These are phyloP conservation scores for Vigna nakashimae DNA, from an alignment of 306 rosid genomes.

Conservation along the genomic window DNA sequence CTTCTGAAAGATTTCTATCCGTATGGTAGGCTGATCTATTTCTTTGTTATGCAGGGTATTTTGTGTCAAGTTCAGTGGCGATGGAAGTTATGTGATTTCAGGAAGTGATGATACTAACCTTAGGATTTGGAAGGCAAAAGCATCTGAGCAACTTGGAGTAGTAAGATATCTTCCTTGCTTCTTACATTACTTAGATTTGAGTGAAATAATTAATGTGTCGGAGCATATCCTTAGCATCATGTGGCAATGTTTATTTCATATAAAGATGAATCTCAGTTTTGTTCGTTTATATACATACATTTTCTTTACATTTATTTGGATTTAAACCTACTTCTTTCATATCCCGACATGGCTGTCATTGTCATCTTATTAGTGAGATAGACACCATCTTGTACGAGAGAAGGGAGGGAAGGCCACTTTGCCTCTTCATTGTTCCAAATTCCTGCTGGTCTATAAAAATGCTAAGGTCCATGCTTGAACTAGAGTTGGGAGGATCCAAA, in stretches of 20 bases:
- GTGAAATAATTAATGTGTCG: neutral
- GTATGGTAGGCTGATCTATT: neutral
- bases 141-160: slow-evolving; percentile 95
- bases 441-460: neutral
- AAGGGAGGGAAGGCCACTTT: neutral
- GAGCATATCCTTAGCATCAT: neutral
- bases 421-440: neutral
- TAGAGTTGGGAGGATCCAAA: slow-evolving; percentile 11
- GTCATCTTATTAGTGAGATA: slow-evolving; percentile 1
- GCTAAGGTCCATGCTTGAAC: neutral
- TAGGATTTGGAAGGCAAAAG: slow-evolving; percentile 97
- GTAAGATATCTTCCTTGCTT: slow-evolving; percentile 60
- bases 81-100: slow-evolving; percentile 90
- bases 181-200: neutral
- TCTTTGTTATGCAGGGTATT: slow-evolving; percentile 71
- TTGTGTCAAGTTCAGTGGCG: slow-evolving; percentile 89
- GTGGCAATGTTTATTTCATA: neutral
- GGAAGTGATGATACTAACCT: slow-evolving; percentile 97
- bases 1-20: neutral
- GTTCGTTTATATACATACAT: neutral
- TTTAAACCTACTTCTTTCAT: neutral
- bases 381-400: neutral
- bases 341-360: neutral
- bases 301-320: neutral
- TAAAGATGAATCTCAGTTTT: slow-evolving; percentile 13